Evolutionary conservation across 345 rosid species (phyloP).

Genomic region (Pelargonium nanum): DNA sequence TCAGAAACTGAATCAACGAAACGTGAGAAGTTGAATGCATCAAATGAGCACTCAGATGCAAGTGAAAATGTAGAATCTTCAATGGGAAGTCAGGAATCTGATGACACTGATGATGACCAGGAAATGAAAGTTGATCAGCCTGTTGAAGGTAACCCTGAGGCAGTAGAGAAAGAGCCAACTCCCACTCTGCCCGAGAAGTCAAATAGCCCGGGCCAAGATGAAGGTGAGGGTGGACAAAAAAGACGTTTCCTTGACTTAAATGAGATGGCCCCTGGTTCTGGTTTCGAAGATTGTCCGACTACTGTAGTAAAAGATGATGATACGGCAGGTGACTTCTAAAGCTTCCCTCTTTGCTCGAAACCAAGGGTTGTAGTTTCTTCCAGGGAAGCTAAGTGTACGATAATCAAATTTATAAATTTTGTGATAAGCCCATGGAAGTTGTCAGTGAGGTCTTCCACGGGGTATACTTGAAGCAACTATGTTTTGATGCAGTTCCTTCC

Average conservation of each 20-base stretch:
- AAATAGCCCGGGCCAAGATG: constrained; percentile 40
- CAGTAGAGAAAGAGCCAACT: constrained; percentile 33
- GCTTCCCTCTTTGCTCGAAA: constrained; percentile 24
- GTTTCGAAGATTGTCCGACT: constrained; percentile 84
- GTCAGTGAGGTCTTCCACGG: constrained; percentile 21
- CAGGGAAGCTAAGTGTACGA: constrained; percentile 28
- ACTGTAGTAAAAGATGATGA: constrained; percentile 58
- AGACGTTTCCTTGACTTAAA: constrained; percentile 80
- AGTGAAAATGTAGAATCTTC: constrained; percentile 54
- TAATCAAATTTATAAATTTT: constrained; percentile 36
- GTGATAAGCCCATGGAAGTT: constrained; percentile 30
- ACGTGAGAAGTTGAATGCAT: constrained; percentile 39
- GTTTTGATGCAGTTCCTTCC: constrained; percentile 23
- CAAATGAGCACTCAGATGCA: constrained; percentile 49
- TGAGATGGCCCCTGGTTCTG: constrained; percentile 87
- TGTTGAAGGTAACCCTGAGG: constrained; percentile 24
- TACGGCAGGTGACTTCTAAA: constrained; percentile 44
- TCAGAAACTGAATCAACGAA: constrained; percentile 67
- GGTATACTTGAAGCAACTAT: constrained; percentile 27
- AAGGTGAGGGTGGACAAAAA: constrained; percentile 37
- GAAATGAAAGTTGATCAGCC: constrained; percentile 40
- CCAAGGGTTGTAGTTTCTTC: constrained; percentile 21
- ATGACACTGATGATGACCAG: constrained; percentile 39
- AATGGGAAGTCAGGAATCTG: constrained; percentile 51
- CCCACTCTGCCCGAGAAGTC: constrained; percentile 36